Base-by-base conservation (phyloP, 1,139 yeast genomes). In the Pneumocystis oryctolagi region DNA sequence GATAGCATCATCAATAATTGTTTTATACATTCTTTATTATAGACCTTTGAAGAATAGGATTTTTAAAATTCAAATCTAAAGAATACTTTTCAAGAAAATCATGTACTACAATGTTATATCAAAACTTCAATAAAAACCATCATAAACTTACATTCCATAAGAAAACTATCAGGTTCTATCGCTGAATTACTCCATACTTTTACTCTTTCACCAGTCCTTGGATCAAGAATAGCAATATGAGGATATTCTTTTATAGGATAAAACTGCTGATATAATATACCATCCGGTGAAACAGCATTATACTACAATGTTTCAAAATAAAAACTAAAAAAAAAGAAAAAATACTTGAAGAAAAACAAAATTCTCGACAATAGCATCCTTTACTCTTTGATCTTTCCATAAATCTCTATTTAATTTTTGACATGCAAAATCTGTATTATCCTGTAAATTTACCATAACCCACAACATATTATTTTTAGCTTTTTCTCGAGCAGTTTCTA, bases 321-420 rank as follows among this genome's bases (percentile, higher is more conserved):
- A 61, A 40, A 68, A 68, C n/a, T 28, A 25, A 31, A 30, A 12
- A 53, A 53, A 31, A 40, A n/a, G 12, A 18, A 35, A 42, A 25
- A 42, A 34, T 35, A 56, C 59, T 56, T 75, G 77, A 60, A 90
- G 73, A 71, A 90, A 89, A 4, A 92, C 74, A 70, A 94, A 94
- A 71, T 85, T 79, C 47, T 82, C 83, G 61, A 77, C 77, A 2
- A 92, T 84, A 2, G 82, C 70, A 31, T 78, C 80, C 72, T 88
- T 89, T 20, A 94, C 79, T 1, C 78, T 78, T n/a, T 75, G 69
- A 64, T 85, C 80, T 30, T 95, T 83, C 97, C 97, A 94, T 68
- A 94, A 82, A 73, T 94, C 99, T 65, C 98, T 80, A 74, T 94
- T 94, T 63, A 94, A 75, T 39, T 87, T 84, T 72, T 92, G 98